These are phyloP conservation scores for Cytospora leucostoma DNA, from an alignment of 2,329 filamentous ascomycete species.

Conservation along the genomic window DNA sequence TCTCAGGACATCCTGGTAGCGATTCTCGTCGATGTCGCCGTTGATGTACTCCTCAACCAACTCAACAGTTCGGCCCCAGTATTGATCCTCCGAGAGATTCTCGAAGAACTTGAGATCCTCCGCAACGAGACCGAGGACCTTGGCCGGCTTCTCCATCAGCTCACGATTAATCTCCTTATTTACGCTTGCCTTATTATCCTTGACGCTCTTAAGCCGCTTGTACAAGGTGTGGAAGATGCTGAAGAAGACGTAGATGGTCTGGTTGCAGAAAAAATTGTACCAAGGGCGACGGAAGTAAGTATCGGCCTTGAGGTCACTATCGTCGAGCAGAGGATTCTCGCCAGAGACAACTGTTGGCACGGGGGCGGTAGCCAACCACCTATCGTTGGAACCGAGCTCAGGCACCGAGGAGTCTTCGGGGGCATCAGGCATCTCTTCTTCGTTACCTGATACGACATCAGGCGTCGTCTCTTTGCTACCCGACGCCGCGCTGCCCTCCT, in stretches of 20 bases:
- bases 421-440: slow-evolving; percentile 71
- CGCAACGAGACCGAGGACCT: slow-evolving; percentile 80
- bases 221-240: slow-evolving; percentile 92
- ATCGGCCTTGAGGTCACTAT: slow-evolving; percentile 70
- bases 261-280: slow-evolving; percentile 90
- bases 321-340: slow-evolving; percentile 58
- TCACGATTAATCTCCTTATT: slow-evolving; percentile 72
- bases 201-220: slow-evolving; percentile 78
- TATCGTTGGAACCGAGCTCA: slow-evolving; percentile 61
- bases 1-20: slow-evolving; percentile 87
- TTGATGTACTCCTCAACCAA: slow-evolving; percentile 86
- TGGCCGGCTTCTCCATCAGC: slow-evolving; percentile 75
- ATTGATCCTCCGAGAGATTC: slow-evolving; percentile 62
- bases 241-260: slow-evolving; percentile 92
- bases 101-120: slow-evolving; percentile 80
- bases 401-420: slow-evolving; percentile 58
- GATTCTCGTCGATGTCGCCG: slow-evolving; percentile 76
- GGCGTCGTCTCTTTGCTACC: slow-evolving; percentile 88
- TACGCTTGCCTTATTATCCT: slow-evolving; percentile 74
- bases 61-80: slow-evolving; percentile 82
- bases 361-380: slow-evolving; percentile 65
- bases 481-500: slow-evolving; percentile 76
- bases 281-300: slow-evolving; percentile 77
- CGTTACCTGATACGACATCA: slow-evolving; percentile 73
- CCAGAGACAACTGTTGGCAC: slow-evolving; percentile 55